Base-by-base conservation (phyloP, 805 yeast genomes). In the Ascoidea tarda region DNA sequence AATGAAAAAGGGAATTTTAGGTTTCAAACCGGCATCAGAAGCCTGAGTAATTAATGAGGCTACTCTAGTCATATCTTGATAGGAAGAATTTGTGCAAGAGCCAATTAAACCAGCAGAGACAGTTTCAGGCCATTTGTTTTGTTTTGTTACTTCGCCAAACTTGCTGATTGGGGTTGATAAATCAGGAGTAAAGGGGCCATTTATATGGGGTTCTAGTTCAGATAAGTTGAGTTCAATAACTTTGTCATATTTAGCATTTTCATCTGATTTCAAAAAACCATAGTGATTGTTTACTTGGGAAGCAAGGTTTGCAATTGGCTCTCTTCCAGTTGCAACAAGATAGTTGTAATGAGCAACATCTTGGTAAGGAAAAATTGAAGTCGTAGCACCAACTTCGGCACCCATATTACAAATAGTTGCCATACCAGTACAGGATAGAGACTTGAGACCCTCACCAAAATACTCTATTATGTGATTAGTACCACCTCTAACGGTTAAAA, bases 351-450 rank as follows among this genome's bases (percentile, higher is more conserved):
- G 88, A 52, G 90, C 83, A 32, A 52, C 44, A 50, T 77, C 79
- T 63, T 84, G 89, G 78, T 82, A 91, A 57, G 99, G 99, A 88
- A 93, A 93, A 53, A 87, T 81, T 31, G 98, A 91, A 48, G 99
- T 93, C 46, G 99, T 93, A 48, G 99, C 99, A 70, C 99, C 99
- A 54, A 93, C 89, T 73, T 93, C 99, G 52, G 99, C 99, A 67
- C 99, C 99, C 99, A 93, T 93, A 71, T 93, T 93, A 78, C 98
- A 91, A 68, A 93, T 91, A 56, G 99, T 93, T 57, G 96, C 99
- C 99, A 93, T 93, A 74, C 99, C 99, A 44, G 99, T 93, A 74
- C 96, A 88, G 31, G 95, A 84, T 63, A 93, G 78, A 52, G 84
- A 73, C 57, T 82, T 74, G 49, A 89, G 95, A 73, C 99, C 99